Base-by-base conservation (phyloP, 495 filamentous ascomycete genomes). In the Daldinia caldariorum region DNA sequence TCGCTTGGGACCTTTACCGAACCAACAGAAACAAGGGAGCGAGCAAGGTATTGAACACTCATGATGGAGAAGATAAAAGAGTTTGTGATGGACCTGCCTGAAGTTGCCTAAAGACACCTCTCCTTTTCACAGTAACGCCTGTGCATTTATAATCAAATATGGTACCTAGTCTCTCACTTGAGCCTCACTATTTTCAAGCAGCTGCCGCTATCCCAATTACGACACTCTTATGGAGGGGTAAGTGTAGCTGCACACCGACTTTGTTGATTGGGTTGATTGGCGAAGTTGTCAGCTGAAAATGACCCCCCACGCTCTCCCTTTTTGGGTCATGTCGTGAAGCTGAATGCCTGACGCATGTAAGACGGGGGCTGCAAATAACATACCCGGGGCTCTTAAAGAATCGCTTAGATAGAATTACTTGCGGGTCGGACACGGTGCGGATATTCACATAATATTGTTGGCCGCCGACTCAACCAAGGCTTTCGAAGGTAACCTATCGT, bases 1-100 rank as follows among this genome's bases (percentile, higher is more conserved):
- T 62, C 35, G 10, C 20, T 35, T 45, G 56, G 53, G 14, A 55
- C 32, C 45, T 58, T 71, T 6, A 38, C 51, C 32, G 58, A 71
- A 4, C 68, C 68, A 49, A 37, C 62, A 13, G 62, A 51, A 26
- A 29, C 35, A 10, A 71, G 68, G n/a, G 58, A 71, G 20, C 68
- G 68, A 22, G 68, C 68, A 53, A 71, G 62, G 8, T 66, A 58
- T 54, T 71, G 68, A 26, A 61, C 51, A 38, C 62, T 71, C 68
- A 71, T 71, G 62, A 32, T 66, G 53, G 3, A 26, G 47, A 6
- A 16, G n/a, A 56, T 50, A 29, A 10, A 61, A 35, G 32, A 32
- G 34, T 45, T 8, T 3, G 29, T 3, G 4, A 53, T 58, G 20
- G 18, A 20, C 37, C 13, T 5, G 41, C 3, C 10, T 22, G n/a